Evolutionary conservation across 192 early-diverging fungal genomes (phyloP), one percentile per base, ranked within the genome.

Genomic region (Backusella tarrabulga): DNA sequence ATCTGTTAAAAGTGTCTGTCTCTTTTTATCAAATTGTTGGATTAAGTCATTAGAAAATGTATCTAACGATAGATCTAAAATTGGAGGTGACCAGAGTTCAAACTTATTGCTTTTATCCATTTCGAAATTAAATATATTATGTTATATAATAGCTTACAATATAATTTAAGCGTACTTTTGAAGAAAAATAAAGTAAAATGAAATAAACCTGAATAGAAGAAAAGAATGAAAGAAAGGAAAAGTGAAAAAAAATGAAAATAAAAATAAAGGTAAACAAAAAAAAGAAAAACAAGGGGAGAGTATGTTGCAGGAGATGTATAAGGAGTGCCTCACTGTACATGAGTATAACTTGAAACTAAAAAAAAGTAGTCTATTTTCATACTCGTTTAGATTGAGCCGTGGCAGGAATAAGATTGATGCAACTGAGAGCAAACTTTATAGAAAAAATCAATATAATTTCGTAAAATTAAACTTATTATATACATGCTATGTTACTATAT

Each of bases 11-110:
- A 68, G 35, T n/a, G 26, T 68, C 2, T 68, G 35, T 68, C 34
- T 68, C 26, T 68, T 36, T 23, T 72, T 72, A 29, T 72, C 71
- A 72, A 72, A 72, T 50, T 72, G 36, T 12, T 44, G 21, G 7
- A 72, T 32, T 17, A 72, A 17, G 32, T 72, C 71, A 44, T 44
- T 7, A 17, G 71, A 72, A 32, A 72, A 72, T 19, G 71, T 44
- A 44, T 72, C 71, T 3, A 72, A 21, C 6, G 71, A 72, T 50
- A 72, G 19, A 32, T 72, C 71, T 50, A 72, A 44, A 46, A 50
- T 41, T 23, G 71, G 71, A 46, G 71, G 71, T 32, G 71, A 44
- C 71, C 71, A 72, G 29, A 72, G 44, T 44, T 50, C 42, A 50
- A 72, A 72, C 12, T 40, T 70, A 38, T 23, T 70, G 56, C 56